Percentiles rank a stretch among this genome's conserved stretches.
Evolutionary conservation across 2,329 filamentous ascomycete species (phyloP).

Genomic region (Calonectria montana): DNA sequence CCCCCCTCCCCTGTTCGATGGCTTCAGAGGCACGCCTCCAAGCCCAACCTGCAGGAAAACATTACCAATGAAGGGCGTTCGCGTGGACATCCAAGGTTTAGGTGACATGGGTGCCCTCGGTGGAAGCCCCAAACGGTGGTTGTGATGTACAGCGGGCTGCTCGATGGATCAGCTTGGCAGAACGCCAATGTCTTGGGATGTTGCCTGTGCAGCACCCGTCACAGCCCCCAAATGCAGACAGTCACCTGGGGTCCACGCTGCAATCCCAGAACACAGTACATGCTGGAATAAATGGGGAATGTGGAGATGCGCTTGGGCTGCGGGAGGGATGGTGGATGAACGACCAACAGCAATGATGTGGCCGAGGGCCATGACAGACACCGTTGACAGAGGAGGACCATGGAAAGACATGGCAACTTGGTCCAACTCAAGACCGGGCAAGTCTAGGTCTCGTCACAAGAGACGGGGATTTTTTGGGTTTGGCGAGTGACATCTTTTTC

Average conservation of each 20-base stretch:
- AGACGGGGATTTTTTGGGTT: background rate
- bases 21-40: conserved; percentile 1
- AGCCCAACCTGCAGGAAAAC: conserved; percentile 14
- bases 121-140: conserved; percentile 3
- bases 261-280: background rate
- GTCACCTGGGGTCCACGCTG: background rate
- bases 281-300: conserved; percentile 1
- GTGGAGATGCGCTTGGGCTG: conserved; percentile 8
- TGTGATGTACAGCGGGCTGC: conserved; percentile 10
- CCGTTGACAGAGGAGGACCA: no score
- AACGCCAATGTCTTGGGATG: conserved; percentile 10
- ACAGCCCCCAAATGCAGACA: conserved; percentile 3
- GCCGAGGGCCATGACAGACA: background rate
- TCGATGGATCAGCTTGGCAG: background rate
- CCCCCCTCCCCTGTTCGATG: background rate
- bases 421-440: no score
- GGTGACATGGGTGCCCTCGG: conserved; percentile 28
- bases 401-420: background rate
- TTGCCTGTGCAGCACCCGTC: background rate
- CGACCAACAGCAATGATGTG: background rate
- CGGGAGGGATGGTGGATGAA: background rate
- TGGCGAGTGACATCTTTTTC: background rate
- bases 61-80: conserved; percentile 15
- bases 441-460: background rate
- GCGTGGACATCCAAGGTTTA: conserved; percentile 21